Evolutionary conservation across 1,284 basidiomycete genomes (phyloP), one percentile per base, ranked within the genome.

Genomic region (Cutaneotrichosporon mucoides): DNA sequence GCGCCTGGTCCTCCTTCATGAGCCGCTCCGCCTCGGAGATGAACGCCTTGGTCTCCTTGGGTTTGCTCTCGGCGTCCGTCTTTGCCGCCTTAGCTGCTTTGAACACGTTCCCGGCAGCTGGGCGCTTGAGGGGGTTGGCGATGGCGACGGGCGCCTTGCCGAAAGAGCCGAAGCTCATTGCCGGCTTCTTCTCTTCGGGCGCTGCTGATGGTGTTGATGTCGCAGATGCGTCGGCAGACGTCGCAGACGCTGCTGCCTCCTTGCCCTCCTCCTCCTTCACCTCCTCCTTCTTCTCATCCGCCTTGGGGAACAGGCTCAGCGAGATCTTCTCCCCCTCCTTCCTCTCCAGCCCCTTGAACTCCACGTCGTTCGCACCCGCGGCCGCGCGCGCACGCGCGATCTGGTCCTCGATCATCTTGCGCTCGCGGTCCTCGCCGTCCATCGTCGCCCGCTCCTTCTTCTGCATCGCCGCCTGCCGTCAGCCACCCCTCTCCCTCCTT

Each of bases 341-440:
- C 46, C 88, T 85, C 72, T 89, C 86, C 48, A 92, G 78, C 0
- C 84, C 87, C 62, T 83, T 82, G 16, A 68, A 61, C 13, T 60
- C 69, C 11, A 64, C 68, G 34, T 67, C 64, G 40, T 67, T 70
- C n/a, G 67, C 70, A 8, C 66, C 59, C 57, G 70, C 53, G 35
- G 66, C 59, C 54, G 69, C 74, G 52, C 73, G 72, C 0, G 96
- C 95, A 36, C 92, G 84, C 69, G 91, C 91, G 60, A 99, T 99
- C 80, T 99, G 95, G 70, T 98, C 92, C 33, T 89, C 83, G 59
- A 99, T 89, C 61, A 94, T 83, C 70, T 86, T 82, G 11, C 96
- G 86, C 78, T 97, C 90, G 36, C 96, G 85, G 76, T 93, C 90
- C 79, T 99, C 96, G 72, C 98, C 95, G 44, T 92, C 93, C 76